Evolutionary conservation across 1,139 yeast genomes (phyloP).

Genomic region (Hyphopichia khmerensis): DNA sequence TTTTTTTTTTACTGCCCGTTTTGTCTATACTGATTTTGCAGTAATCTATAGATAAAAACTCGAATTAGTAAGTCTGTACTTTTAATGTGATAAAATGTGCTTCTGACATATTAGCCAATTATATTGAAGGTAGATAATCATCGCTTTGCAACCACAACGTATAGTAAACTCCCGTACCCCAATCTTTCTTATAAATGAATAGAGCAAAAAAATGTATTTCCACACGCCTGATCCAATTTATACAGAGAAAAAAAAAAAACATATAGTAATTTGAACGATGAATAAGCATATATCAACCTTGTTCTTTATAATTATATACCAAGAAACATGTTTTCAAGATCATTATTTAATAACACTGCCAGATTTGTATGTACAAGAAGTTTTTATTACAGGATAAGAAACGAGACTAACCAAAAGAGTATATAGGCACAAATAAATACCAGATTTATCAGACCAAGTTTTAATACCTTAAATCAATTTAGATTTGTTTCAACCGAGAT

Average conservation of each 20-base stretch:
- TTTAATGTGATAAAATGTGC: too few species aligned
- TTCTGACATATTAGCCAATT: neutral
- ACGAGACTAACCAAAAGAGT: too few species aligned
- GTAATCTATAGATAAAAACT: too few species aligned
- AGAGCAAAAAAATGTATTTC: neutral
- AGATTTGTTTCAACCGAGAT: conserved; percentile 79
- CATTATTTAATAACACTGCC: conserved; percentile 14
- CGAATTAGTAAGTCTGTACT: too few species aligned
- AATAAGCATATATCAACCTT: neutral
- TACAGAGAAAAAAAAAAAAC: neutral
- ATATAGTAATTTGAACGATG: neutral
- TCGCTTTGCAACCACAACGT: conserved; percentile 1
- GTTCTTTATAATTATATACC: neutral
- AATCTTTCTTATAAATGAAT: too few species aligned
- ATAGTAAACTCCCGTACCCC: neutral
- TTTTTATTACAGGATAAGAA: too few species aligned
- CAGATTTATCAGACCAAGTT: neutral
- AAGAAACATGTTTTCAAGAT: conserved; percentile 23
- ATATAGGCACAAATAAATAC: conserved; percentile 6
- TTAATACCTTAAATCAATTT: conserved; percentile 3
- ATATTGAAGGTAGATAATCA: neutral
- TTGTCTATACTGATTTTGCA: too few species aligned
- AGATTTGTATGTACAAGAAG: conserved; percentile 19
- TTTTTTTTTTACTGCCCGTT: too few species aligned
- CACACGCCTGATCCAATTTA: neutral